phyloP scores from a whole-genome alignment of 2,329 filamentous ascomycete species.

The Beauveria sp. region DNA sequence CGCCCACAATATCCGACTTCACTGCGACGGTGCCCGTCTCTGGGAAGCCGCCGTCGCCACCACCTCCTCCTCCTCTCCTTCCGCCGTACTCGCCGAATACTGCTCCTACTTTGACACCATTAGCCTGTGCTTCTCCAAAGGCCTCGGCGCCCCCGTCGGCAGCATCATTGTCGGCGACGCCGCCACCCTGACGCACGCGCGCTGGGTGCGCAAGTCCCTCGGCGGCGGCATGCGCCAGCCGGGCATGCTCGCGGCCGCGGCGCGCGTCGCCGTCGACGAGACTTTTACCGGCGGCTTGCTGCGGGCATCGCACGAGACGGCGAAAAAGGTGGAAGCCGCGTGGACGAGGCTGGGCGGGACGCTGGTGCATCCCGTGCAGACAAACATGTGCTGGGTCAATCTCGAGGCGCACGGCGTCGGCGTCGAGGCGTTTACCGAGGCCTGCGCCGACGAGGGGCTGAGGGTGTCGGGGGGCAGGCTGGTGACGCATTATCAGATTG shows the following conservation, averaged over 20 bases:
- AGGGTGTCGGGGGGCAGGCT: conserved; percentile 33
- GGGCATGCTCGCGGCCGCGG: conserved; percentile 64
- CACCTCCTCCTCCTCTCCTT: no score
- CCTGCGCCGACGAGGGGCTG: conserved; percentile 35
- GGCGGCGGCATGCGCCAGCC: conserved; percentile 69
- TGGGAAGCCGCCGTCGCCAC: conserved; percentile 75
- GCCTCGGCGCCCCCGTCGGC: conserved; percentile 73
- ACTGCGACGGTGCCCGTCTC: conserved; percentile 71
- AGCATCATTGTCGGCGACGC: conserved; percentile 58
- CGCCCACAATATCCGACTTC: conserved; percentile 56
- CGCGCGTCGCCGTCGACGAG: conserved; percentile 55
- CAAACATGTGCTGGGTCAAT: conserved; percentile 90
- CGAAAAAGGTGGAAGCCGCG: conserved; percentile 56
- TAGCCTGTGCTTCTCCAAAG: conserved; percentile 74
- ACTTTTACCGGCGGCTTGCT: conserved; percentile 51
- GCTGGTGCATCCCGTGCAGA: conserved; percentile 63
- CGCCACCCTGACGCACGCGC: conserved; percentile 29
- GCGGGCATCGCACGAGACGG: conserved; percentile 50
- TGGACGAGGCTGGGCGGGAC: conserved; percentile 66
- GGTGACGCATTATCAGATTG: conserved; percentile 54
- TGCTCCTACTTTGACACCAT: conserved; percentile 65
- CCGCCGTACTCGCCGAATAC: conserved; percentile 57
- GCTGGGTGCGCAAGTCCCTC: conserved; percentile 57
- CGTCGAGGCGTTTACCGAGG: conserved; percentile 28
- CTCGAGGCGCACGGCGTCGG: conserved; percentile 50